Conservation (phyloP, 495 filamentous ascomycete genomes). For the Podospora bellae-mahoneyi region DNA sequence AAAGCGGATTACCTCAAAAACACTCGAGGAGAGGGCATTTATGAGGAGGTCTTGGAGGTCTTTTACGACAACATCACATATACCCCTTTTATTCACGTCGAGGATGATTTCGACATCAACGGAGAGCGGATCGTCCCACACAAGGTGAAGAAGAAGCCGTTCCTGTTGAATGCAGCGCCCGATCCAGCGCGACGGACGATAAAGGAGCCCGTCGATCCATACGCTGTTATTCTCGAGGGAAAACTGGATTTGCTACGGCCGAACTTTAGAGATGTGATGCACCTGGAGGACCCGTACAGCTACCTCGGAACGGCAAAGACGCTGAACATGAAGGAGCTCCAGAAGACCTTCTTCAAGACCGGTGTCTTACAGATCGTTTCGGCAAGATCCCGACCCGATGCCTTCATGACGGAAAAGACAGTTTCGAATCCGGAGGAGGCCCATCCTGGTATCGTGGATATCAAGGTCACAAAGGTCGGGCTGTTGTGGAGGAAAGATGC, state of each 20-base stretch:
- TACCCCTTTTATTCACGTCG: constrained; percentile 94
- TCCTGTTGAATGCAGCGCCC: constrained; percentile 62
- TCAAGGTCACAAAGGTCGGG: constrained; percentile 95
- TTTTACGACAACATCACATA: constrained; percentile 99
- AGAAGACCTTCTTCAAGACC: constrained; percentile 84
- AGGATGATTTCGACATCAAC: constrained; percentile 82
- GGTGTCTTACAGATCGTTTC: constrained; percentile 93
- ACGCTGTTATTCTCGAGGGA: constrained; percentile 85
- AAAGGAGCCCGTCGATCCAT: constrained; percentile 90
- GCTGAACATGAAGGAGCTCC: constrained; percentile 72
- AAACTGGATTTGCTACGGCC: constrained; percentile 79
- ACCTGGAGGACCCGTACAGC: constrained; percentile 85
- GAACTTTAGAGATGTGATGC: constrained; percentile 84
- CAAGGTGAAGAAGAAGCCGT: constrained; percentile 60
- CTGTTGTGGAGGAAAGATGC: constrained; percentile 91
- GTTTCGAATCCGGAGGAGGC: constrained; percentile 81
- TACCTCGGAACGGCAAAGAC: constrained; percentile 73
- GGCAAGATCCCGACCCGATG: constrained; percentile 84
- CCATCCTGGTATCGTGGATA: constrained; percentile 90
- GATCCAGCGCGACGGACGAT: constrained; percentile 64
- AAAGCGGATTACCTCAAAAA: constrained; percentile 95
- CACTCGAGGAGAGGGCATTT: constrained; percentile 80
- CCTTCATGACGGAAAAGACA: constrained; percentile 84
- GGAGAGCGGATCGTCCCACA: constrained; percentile 69
- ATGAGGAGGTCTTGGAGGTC: constrained; percentile 87